Conservation (phyloP, 768 basidiomycete species). For the Russula emetica region DNA sequence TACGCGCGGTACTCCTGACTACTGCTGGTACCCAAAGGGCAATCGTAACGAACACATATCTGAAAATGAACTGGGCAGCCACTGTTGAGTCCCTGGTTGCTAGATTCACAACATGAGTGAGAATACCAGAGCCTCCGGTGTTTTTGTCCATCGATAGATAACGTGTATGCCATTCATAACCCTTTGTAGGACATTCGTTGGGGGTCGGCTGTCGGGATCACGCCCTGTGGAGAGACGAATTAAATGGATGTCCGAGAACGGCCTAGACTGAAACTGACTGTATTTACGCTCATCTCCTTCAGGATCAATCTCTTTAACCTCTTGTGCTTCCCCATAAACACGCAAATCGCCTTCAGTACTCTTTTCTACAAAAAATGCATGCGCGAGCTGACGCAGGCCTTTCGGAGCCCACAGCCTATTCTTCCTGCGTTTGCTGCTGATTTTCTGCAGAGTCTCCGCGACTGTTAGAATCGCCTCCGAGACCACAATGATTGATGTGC, state of each 20-base stretch:
- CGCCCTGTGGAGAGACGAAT: conserved; percentile 30
- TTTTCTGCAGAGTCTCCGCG: conserved; percentile 37
- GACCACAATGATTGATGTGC: conserved; percentile 41
- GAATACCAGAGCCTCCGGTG: conserved; percentile 41
- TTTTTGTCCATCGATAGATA: conserved; percentile 40
- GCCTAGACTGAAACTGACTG: conserved; percentile 18
- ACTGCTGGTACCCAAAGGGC: conserved; percentile 52
- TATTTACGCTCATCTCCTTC: conserved; percentile 29
- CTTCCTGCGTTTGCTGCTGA: conserved; percentile 37
- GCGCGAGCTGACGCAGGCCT: conserved; percentile 38
- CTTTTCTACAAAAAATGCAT: conserved; percentile 32
- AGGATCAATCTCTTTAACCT: conserved; percentile 31
- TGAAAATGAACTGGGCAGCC: conserved; percentile 44
- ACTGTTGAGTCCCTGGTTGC: neutral
- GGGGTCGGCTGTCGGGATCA: conserved; percentile 49
- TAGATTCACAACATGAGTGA: neutral
- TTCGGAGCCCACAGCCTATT: conserved; percentile 50
- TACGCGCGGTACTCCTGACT: conserved; percentile 40
- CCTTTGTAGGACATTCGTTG: conserved; percentile 42
- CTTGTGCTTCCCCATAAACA: conserved; percentile 33
- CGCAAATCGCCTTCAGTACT: conserved; percentile 30
- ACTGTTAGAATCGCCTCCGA: conserved; percentile 38
- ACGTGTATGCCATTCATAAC: conserved; percentile 37
- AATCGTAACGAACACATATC: conserved; percentile 46
- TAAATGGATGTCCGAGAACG: neutral